These are phyloP conservation scores for Viola pubescens DNA, from an alignment of 441 rosid genomes.

Conservation along the genomic window DNA sequence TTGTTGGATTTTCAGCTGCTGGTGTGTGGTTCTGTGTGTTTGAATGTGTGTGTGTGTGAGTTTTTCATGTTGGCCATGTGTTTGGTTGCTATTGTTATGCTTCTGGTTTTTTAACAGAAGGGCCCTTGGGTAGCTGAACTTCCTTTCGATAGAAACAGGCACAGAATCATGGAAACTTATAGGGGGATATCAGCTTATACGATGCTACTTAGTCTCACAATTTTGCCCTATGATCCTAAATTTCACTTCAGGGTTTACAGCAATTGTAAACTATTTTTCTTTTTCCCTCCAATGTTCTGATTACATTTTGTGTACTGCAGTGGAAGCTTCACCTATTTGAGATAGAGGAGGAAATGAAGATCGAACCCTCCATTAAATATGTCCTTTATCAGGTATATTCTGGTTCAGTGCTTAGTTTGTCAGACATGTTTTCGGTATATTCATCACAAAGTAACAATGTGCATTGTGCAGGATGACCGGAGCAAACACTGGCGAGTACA, in stretches of 20 bases:
- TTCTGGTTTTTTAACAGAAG: neutral
- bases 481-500: slow-evolving; percentile 77
- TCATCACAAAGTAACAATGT: neutral
- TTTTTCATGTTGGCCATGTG: neutral
- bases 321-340: slow-evolving; percentile 95
- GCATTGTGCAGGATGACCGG: slow-evolving; percentile 63
- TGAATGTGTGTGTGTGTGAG: neutral
- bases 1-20: neutral
- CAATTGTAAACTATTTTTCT: neutral
- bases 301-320: slow-evolving; percentile 32
- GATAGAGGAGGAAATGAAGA: slow-evolving; percentile 84
- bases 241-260: neutral
- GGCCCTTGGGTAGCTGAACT: neutral
- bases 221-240: neutral
- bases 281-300: slow-evolving; percentile 5
- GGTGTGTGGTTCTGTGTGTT: neutral
- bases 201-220: neutral
- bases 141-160: too few species aligned
- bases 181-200: neutral
- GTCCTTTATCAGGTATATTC: slow-evolving; percentile 59
- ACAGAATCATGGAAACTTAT: too few species aligned
- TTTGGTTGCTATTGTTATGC: neutral
- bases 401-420: neutral
- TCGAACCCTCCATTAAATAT: slow-evolving; percentile 65
- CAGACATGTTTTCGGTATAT: neutral